Percentiles rank a stretch among this genome's conserved stretches.
Evolutionary conservation across 495 filamentous ascomycete genomes (phyloP).

Genomic region (Talaromyces thailandensis): DNA sequence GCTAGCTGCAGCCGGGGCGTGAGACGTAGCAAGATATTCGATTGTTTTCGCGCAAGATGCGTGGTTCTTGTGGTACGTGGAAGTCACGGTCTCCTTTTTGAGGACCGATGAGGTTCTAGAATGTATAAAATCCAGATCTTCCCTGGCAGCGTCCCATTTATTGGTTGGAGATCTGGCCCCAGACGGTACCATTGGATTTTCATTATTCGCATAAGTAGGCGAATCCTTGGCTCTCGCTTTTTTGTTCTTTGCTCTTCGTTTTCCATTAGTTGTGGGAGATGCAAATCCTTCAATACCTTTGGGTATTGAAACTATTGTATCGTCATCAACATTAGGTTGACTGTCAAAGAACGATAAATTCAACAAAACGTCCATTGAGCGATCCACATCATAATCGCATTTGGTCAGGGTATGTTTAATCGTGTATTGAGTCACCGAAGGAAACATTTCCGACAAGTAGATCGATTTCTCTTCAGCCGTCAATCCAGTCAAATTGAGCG

Average conservation of each 20-base stretch:
- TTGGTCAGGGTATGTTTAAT: constrained; percentile 58
- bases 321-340: constrained; percentile 19
- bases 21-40: constrained; percentile 32
- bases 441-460: constrained; percentile 60
- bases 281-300: constrained; percentile 79
- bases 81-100: constrained; percentile 40
- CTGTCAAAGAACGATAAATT: constrained; percentile 66
- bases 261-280: constrained; percentile 17
- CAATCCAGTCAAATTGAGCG: constrained; percentile 34
- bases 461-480: constrained; percentile 47
- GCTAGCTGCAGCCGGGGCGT: constrained; percentile 18
- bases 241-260: constrained; percentile 38
- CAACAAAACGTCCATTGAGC: constrained; percentile 72
- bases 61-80: constrained; percentile 52
- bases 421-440: constrained; percentile 50
- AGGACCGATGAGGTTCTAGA: constrained; percentile 34
- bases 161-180: constrained; percentile 19
- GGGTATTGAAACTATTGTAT: constrained; percentile 33
- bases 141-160: constrained; percentile 46
- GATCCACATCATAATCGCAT: constrained; percentile 49
- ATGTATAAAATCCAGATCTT: constrained; percentile 52
- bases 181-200: constrained; percentile 6
- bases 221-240: constrained; percentile 16
- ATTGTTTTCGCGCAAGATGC: constrained; percentile 51
- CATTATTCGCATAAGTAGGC: constrained; percentile 9